phyloP scores from a whole-genome alignment of 1,284 basidiomycete species.

The Fomitopsis betulina region DNA sequence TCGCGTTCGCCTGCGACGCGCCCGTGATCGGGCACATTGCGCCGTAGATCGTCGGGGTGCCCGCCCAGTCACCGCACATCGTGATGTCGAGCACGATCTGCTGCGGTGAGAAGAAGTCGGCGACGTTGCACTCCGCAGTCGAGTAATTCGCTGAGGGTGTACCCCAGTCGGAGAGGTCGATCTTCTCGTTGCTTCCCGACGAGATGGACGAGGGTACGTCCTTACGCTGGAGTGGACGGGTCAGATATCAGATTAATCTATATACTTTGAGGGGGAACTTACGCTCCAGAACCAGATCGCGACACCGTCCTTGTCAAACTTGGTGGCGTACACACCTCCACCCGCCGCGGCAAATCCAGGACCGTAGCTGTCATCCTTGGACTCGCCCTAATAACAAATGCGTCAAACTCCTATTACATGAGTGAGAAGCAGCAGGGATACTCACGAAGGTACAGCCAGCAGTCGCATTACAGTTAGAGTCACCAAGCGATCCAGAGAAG shows the following conservation, averaged over 20 bases:
- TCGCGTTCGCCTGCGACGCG: slow-evolving; percentile 22
- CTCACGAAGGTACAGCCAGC: slow-evolving; percentile 49
- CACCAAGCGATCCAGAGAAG: slow-evolving; percentile 34
- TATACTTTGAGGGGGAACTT: slow-evolving; percentile 15
- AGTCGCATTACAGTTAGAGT: slow-evolving; percentile 36
- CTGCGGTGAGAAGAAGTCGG: slow-evolving; percentile 48
- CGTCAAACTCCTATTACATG: not conserved
- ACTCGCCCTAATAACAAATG: slow-evolving; percentile 29
- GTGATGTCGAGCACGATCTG: slow-evolving; percentile 52
- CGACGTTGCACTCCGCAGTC: slow-evolving; percentile 42
- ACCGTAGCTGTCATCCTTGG: slow-evolving; percentile 46
- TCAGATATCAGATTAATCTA: slow-evolving; percentile 2
- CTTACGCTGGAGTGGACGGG: slow-evolving; percentile 29
- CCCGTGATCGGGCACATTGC: slow-evolving; percentile 33
- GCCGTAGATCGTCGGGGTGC: slow-evolving; percentile 34
- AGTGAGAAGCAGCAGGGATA: not conserved
- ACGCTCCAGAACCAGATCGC: slow-evolving; percentile 66
- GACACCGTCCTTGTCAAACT: slow-evolving; percentile 50
- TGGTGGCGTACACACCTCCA: slow-evolving; percentile 61
- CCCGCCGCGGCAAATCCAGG: slow-evolving; percentile 49
- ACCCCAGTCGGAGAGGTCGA: slow-evolving; percentile 55
- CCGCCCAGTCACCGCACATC: slow-evolving; percentile 57
- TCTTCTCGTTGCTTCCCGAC: slow-evolving; percentile 14
- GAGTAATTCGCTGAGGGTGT: slow-evolving; percentile 54
- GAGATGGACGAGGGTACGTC: slow-evolving; percentile 27